A percentile compares a stretch with the other conserved stretches of the same genome.
Conservation (phyloP, 2,329 filamentous ascomycete genomes). For the Chaetomium olivaceum region DNA sequence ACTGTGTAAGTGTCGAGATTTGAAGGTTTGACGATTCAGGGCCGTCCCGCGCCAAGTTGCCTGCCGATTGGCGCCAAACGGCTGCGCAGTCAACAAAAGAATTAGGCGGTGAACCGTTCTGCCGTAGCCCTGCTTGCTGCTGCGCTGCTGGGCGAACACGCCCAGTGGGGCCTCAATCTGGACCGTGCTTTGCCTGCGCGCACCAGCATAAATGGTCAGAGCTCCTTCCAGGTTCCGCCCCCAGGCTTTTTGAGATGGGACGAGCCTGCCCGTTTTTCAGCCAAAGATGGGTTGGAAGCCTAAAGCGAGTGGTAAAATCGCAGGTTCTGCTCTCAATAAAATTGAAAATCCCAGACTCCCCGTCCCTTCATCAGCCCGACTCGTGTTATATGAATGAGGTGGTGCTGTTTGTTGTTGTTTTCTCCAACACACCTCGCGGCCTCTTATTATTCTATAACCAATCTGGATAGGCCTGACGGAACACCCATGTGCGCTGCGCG, state of each 20-base stretch:
- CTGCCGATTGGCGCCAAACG: conserved; percentile 31
- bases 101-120: conserved; percentile 34
- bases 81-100: conserved; percentile 31
- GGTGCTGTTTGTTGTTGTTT: not conserved
- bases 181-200: not conserved
- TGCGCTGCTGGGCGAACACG: not conserved
- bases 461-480: not conserved
- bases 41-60: conserved; percentile 31
- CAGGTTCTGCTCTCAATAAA: not conserved
- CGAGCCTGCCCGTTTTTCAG: conserved; percentile 12
- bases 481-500: conserved; percentile 2
- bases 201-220: conserved; percentile 27
- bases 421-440: not conserved
- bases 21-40: conserved; percentile 18
- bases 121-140: conserved; percentile 17
- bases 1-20: conserved; percentile 7
- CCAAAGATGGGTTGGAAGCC: not conserved
- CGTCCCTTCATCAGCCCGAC: not conserved
- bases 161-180: not conserved
- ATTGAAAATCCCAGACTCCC: not conserved
- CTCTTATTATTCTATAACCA: not conserved
- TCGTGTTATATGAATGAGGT: not conserved
- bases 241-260: not conserved
- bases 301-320: not conserved
- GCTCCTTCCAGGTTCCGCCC: conserved; percentile 21